Conservation (phyloP, 352 stramenopile genomes). For the Blastocystis sp. region DNA sequence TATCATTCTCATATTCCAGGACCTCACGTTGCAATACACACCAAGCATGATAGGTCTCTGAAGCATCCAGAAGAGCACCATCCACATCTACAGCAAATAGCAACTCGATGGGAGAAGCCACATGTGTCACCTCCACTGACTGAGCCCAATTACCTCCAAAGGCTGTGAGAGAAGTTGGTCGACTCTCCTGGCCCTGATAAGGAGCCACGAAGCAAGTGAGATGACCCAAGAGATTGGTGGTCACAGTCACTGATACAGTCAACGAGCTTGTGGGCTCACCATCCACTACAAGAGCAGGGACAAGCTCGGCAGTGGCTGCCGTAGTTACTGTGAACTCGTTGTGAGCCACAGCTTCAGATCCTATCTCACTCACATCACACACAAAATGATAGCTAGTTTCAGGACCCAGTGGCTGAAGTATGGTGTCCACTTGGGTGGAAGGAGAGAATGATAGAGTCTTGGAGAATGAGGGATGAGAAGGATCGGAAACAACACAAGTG, state of each 20-base stretch:
- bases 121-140: not conserved
- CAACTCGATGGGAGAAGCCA: not conserved
- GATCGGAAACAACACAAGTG: not conserved
- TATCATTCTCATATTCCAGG: not conserved
- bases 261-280: conserved; percentile 6
- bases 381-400: not conserved
- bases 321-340: not conserved
- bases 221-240: conserved; percentile 10
- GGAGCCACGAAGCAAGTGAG: conserved; percentile 39
- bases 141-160: conserved; percentile 6
- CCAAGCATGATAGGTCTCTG: conserved; percentile 11
- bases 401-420: not conserved
- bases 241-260: not conserved
- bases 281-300: conserved; percentile 25
- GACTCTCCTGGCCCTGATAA: not conserved
- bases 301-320: not conserved
- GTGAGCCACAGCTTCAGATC: not conserved
- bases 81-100: conserved; percentile 3
- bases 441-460: not conserved
- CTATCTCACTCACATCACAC: not conserved
- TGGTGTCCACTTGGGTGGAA: not conserved
- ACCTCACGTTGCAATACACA: not conserved
- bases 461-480: not conserved
- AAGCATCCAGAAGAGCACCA: not conserved
- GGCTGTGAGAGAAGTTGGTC: not conserved